Conservation (phyloP, 2,329 filamentous ascomycete species). For the Alternaria conjuncta region DNA sequence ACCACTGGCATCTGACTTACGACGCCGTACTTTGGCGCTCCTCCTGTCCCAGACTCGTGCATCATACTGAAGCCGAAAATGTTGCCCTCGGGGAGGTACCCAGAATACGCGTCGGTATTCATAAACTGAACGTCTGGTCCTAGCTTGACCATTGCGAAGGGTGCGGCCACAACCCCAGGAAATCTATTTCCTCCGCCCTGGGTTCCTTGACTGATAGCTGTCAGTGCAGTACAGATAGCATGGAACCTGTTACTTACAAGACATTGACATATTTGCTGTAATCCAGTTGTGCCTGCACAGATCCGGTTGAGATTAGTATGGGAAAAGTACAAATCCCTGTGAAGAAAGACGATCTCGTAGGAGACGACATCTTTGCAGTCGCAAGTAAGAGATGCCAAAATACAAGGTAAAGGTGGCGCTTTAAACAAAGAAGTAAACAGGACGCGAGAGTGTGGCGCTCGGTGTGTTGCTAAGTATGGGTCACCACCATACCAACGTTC, state of each 20-base stretch:
- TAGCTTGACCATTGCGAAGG: slow-evolving; percentile 47
- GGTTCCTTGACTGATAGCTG: slow-evolving; percentile 21
- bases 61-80: slow-evolving; percentile 47
- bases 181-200: slow-evolving; percentile 46
- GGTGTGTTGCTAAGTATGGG: neutral
- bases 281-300: slow-evolving; percentile 12
- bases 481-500: neutral
- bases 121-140: slow-evolving; percentile 44
- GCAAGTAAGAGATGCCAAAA: neutral
- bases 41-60: slow-evolving; percentile 46
- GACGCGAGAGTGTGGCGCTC: neutral
- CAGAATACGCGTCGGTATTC: slow-evolving; percentile 44
- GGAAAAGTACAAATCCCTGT: neutral
- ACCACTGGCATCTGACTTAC: slow-evolving; percentile 45
- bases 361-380: neutral
- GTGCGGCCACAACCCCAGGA: slow-evolving; percentile 46
- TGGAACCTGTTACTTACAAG: slow-evolving; percentile 34
- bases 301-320: neutral
- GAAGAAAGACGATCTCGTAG: neutral
- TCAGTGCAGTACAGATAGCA: neutral
- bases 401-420: neutral
- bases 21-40: slow-evolving; percentile 45
- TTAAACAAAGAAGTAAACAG: neutral
- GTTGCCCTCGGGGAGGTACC: slow-evolving; percentile 40
- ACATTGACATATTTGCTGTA: slow-evolving; percentile 45